Conservation (phyloP, 1,139 yeast species). For the Suhomyces coccinellae region DNA sequence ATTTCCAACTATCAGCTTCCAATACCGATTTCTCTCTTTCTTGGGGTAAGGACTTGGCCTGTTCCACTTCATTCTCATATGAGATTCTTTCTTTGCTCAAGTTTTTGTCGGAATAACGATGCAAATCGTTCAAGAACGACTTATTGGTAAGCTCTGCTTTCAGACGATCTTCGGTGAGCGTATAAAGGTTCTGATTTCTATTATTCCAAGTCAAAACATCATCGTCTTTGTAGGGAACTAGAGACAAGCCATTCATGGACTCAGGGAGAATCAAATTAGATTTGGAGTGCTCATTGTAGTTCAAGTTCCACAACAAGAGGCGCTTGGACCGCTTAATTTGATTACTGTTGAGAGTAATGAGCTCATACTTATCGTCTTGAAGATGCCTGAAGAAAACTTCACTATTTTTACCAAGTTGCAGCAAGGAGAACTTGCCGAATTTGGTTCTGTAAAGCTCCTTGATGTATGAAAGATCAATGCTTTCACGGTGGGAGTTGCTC, state of each 20-base stretch:
- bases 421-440: slow-evolving; percentile 28
- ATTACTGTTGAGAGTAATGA: slow-evolving; percentile 29
- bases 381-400: slow-evolving; percentile 37
- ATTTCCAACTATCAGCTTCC: slow-evolving; percentile 23
- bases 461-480: slow-evolving; percentile 31
- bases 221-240: slow-evolving; percentile 35
- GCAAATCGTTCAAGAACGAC: slow-evolving; percentile 22
- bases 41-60: slow-evolving; percentile 19
- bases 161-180: slow-evolving; percentile 14
- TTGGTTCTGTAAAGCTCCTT: slow-evolving; percentile 27
- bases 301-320: slow-evolving; percentile 40
- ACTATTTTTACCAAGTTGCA: slow-evolving; percentile 30
- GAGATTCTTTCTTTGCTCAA: slow-evolving; percentile 18
- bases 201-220: slow-evolving; percentile 38
- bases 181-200: slow-evolving; percentile 25
- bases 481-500: slow-evolving; percentile 34
- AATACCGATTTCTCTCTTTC: slow-evolving; percentile 11
- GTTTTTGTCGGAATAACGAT: slow-evolving; percentile 22
- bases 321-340: slow-evolving; percentile 39
- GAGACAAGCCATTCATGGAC: slow-evolving; percentile 8
- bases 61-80: slow-evolving; percentile 18
- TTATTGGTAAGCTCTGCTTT: slow-evolving; percentile 8
- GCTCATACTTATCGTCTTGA: slow-evolving; percentile 27
- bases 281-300: slow-evolving; percentile 33
- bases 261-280: slow-evolving; percentile 24